Evolutionary conservation across 78 protist genomes (phyloP).

Genomic region (Cyanophora paradoxa): DNA sequence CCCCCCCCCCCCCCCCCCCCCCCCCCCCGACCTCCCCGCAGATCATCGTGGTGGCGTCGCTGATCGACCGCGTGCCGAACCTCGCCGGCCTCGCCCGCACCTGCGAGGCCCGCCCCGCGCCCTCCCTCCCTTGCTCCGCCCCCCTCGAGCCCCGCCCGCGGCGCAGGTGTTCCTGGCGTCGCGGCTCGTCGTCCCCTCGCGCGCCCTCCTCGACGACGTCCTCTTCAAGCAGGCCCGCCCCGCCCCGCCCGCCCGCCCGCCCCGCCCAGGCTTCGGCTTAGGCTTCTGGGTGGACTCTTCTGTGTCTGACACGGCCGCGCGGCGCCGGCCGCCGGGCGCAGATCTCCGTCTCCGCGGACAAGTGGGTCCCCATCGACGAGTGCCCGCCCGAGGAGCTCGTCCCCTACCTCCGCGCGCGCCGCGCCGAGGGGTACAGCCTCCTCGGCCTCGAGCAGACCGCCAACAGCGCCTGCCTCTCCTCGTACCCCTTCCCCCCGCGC

Average conservation of each 20-base stretch:
- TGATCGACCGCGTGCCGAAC: slow-evolving; percentile 43
- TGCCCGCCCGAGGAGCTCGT: not conserved
- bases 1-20: not conserved
- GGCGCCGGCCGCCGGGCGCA: too few relatives aligned
- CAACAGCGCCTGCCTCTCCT: slow-evolving; percentile 3
- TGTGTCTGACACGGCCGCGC: too few relatives aligned
- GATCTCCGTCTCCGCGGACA: slow-evolving; percentile 46
- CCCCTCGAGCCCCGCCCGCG: not conserved
- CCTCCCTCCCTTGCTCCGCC: not conserved
- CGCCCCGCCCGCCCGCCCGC: not conserved
- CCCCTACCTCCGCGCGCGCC: not conserved
- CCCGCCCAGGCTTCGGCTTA: not conserved
- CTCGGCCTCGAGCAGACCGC: slow-evolving; percentile 69
- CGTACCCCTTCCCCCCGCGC: slow-evolving; percentile 28
- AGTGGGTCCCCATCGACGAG: slow-evolving; percentile 52
- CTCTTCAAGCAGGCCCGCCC: not conserved
- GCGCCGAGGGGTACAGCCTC: slow-evolving; percentile 47
- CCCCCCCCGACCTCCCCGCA: too few relatives aligned
- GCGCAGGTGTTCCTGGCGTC: not conserved
- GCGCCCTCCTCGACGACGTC: slow-evolving; percentile 3
- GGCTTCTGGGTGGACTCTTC: too few relatives aligned
- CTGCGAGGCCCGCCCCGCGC: slow-evolving; percentile 39
- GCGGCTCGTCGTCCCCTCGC: not conserved
- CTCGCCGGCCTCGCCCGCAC: slow-evolving; percentile 60
- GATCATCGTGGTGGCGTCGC: slow-evolving; percentile 36